Evolutionary conservation across 164 flowering plant genomes (phyloP), one percentile per base, ranked within the genome.

Genomic region (Chloranthus sessilifolius): DNA sequence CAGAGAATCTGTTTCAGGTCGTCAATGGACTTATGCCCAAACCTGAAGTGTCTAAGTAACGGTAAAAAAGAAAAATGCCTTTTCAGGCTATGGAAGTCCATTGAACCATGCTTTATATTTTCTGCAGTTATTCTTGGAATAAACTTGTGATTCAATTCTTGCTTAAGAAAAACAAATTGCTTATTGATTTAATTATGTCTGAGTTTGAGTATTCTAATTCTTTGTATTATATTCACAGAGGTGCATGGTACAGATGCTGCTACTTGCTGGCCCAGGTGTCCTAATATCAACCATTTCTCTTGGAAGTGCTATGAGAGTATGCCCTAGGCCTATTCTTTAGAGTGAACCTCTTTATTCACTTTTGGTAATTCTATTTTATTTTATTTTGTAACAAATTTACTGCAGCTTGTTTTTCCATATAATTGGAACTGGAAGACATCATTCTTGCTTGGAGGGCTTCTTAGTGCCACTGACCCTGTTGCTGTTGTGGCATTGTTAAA

Each of bases 391-490:
- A 38, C 61, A 34, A 20, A 22, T 27, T 14, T 59, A n/a, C 31
- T 70, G 65, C 77, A 91, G 98, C 59, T 88, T 9, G 53, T 67
- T 57, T 91, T 91, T 64, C 98, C 96, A 19, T 88, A 81, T 73
- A 59, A 72, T 55, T 91, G 98, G 96, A 82, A 72, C 72, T 91
- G 96, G 98, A 79, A 76, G 66, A 80, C 86, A 21, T 83, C 95
- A 30, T 67, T 88, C 58, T 68, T 88, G 69, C 95, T 91, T 53
- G 98, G 95, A 23, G 98, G 96, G 43, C 95, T 88, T 68, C 78
- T 91, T 29, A 85, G 98, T 78, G 98, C 98, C n/a, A 91, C 98
- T 34, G 96, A 91, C 59, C 98, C 95, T 50, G 98, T 88, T 24
- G 94, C 96, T 52, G 94, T 88, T 61, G 96, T 91, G 31, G 98